Base-by-base conservation (phyloP, 73 alveolate genomes). In the Halteria grandinella region DNA sequence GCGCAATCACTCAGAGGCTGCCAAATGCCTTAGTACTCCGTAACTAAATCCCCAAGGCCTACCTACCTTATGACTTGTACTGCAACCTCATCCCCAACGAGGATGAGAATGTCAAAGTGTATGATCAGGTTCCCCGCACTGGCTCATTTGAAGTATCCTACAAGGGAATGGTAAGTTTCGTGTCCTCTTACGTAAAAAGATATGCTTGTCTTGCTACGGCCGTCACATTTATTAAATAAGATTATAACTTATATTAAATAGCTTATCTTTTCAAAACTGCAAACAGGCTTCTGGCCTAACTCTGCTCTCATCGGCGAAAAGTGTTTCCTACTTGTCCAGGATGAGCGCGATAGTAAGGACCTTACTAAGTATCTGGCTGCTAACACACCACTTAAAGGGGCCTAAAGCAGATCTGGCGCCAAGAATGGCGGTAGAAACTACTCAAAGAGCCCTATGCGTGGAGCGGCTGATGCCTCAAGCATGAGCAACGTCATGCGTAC, bases 91-190 rank as follows among this genome's bases (percentile, higher is more conserved):
- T 79, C 44, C 90, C 90, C 0, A 64, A 79, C 39, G 77, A 69
- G 17, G 77, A 64, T n/a, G 85, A 59, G 0, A 29, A 21, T 1
- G 14, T 29, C 15, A 60, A 66, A 3, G 10, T 51, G 49, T 79
- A 34, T 40, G 79, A 79, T 17, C 64, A 72, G 71, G 59, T 49
- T 1, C 90, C 90, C 6, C 23, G 84, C 28, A 55, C 72, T 11
- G 90, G 90, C 1, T 60, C 90, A 0, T 79, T 79, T 36, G 90
- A 79, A 25, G 84, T 79, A 1, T 69, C 85, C 32, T 69, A 79
- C 64, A 48, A 79, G 40, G 90, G 90, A 21, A 48, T 31, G 73
- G 83, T 70, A 51, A 50, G 80, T 15, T 15, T 8, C 15, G 10
- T 39, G 8, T 28, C 5, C 11, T 43, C 17, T 40, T 24, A 33